Conservation (phyloP, 441 rosid species). For the Corymbia calophylla region DNA sequence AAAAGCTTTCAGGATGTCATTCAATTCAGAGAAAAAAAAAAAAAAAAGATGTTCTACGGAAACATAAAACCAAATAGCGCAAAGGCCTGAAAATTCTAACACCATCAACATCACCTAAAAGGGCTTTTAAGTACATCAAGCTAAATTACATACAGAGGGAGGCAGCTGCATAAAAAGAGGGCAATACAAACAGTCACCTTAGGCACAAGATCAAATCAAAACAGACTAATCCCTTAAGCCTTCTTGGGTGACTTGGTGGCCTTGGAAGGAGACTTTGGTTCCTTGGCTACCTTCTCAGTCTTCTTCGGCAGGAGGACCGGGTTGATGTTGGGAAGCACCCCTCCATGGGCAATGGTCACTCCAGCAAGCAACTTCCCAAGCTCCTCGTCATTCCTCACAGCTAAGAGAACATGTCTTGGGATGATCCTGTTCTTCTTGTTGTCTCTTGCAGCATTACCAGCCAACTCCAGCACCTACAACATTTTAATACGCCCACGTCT, state of each 20-base stretch:
- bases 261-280: slow-evolving; percentile 37
- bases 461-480: slow-evolving; percentile 41
- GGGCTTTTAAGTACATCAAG: not conserved
- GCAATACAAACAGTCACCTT: not conserved
- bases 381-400: slow-evolving; percentile 57
- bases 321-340: slow-evolving; percentile 45
- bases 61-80: not conserved
- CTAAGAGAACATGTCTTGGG: slow-evolving; percentile 43
- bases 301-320: slow-evolving; percentile 41
- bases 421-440: slow-evolving; percentile 57
- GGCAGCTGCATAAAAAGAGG: not conserved
- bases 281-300: slow-evolving; percentile 18
- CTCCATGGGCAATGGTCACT: slow-evolving; percentile 48
- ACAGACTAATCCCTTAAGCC: not conserved
- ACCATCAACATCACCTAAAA: not conserved
- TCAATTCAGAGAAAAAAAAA: not conserved
- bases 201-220: not conserved
- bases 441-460: slow-evolving; percentile 55
- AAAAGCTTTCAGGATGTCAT: not conserved
- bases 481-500: not conserved
- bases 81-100: not conserved
- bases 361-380: slow-evolving; percentile 41
- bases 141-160: not conserved
- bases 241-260: slow-evolving; percentile 33
- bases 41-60: not conserved